phyloP scores from a whole-genome alignment of 441 rosid genomes.

The Corymbia citriodora region DNA sequence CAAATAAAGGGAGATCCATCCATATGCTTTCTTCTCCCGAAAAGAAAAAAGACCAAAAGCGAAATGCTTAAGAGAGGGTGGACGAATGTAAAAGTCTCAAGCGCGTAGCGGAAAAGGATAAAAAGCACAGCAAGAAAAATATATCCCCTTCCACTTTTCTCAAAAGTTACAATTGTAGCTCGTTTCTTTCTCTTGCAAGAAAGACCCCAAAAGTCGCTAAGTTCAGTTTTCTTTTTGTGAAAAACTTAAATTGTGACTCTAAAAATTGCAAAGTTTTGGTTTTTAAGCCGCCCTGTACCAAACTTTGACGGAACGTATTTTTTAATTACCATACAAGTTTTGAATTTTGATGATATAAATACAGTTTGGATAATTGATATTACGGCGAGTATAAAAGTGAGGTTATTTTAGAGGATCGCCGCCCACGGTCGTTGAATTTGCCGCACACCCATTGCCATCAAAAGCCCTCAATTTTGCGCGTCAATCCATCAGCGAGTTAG shows the following conservation, averaged over 20 bases:
- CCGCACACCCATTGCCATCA: background rate
- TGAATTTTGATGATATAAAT: rapidly evolving
- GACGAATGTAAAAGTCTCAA: too few species aligned
- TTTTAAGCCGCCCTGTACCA: background rate
- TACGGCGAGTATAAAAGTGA: rapidly evolving
- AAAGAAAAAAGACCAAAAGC: too few species aligned
- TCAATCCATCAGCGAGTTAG: background rate
- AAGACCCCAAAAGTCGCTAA: too few species aligned
- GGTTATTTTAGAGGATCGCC: background rate
- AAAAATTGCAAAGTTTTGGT: rapidly evolving
- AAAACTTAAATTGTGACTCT: background rate
- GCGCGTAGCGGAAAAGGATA: rapidly evolving
- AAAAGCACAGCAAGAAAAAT: too few species aligned
- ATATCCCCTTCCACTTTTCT: background rate
- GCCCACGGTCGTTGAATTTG: rapidly evolving
- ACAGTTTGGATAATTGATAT: rapidly evolving
- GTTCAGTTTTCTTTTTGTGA: too few species aligned
- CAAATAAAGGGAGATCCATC: too few species aligned
- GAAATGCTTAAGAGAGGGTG: too few species aligned
- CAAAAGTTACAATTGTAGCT: background rate
- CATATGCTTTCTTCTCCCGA: too few species aligned
- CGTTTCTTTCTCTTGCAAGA: too few species aligned
- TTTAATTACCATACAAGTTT: background rate
- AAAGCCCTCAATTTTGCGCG: background rate
- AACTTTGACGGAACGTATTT: rapidly evolving